Evolutionary conservation across 768 basidiomycete genomes (phyloP), one percentile per base, ranked within the genome.

Genomic region (Tulasnella sp.): DNA sequence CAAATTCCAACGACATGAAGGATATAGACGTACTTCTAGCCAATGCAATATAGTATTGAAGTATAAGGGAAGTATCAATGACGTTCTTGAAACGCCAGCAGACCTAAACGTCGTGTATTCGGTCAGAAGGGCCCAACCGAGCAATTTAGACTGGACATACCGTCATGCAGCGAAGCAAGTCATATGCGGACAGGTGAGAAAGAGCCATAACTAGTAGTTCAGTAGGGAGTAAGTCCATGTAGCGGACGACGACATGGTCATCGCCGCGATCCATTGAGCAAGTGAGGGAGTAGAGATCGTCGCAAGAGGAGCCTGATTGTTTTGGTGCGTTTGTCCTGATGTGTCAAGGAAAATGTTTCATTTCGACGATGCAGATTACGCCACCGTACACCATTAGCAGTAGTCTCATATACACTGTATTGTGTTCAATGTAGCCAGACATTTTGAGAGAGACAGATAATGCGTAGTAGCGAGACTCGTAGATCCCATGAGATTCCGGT

Each of bases 1-100:
- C 41, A n/a, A 57, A 46, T 57, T 45, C 37, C 37, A 23, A 6
- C 2, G 23, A 39, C 19, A 19, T 27, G 23, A 34, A 37, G 34
- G 29, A 49, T 31, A 27, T 21, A 48, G 37, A 19, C 55, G 17
- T 11, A 57, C 55, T 37, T 49, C 55, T 25, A 14, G 17, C 55
- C 27, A 57, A 37, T 34, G 55, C 55, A 25, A 57, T 57, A 27
- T 35, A 27, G 32, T 57, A 57, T 32, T 57, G 29, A 23, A 57
- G 35, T 39, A 57, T 7, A n/a, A 43, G 32, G 32, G 55, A 57
- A 29, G 21, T 45, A 21, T 45, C 25, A 27, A 57, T 57, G 15
- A 36, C 34, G 1, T 46, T 36, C 12, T 48, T 35, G 42, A 57
- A 57, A 5, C 52, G 34, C 27, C 37, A 40, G 32, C n/a, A 54